These are phyloP conservation scores for Phytophthora kernoviae DNA, from an alignment of 352 stramenopile genomes.

Conservation along the genomic window DNA sequence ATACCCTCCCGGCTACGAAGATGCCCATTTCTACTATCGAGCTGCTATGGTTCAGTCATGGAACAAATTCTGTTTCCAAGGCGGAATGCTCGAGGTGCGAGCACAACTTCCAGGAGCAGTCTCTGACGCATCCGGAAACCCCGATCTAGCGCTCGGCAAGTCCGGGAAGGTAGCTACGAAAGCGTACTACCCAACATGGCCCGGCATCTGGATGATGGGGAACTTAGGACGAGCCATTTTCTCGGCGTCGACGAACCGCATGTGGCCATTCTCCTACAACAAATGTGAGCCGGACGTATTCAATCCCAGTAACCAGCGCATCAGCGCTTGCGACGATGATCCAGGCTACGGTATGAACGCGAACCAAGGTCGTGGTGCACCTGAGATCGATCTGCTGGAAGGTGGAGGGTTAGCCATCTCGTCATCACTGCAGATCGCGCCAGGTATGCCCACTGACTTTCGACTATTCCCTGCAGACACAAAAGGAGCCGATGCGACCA, in stretches of 20 bases:
- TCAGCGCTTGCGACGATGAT: slow-evolving; percentile 82
- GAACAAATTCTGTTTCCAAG: slow-evolving; percentile 95
- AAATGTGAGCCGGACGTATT: slow-evolving; percentile 74
- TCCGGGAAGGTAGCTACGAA: slow-evolving; percentile 52
- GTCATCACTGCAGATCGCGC: slow-evolving; percentile 89
- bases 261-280: slow-evolving; percentile 95
- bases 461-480: slow-evolving; percentile 55
- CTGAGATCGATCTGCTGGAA: slow-evolving; percentile 95
- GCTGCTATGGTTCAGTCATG: slow-evolving; percentile 90
- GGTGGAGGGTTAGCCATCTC: slow-evolving; percentile 81
- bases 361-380: slow-evolving; percentile 81
- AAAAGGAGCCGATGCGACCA: slow-evolving; percentile 21
- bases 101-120: slow-evolving; percentile 89
- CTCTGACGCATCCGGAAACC: slow-evolving; percentile 51
- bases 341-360: slow-evolving; percentile 91
- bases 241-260: slow-evolving; percentile 86
- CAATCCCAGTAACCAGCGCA: slow-evolving; percentile 43
- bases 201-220: slow-evolving; percentile 94
- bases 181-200: slow-evolving; percentile 82
- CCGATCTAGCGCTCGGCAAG: slow-evolving; percentile 41
- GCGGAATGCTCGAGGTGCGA: slow-evolving; percentile 89
- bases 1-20: slow-evolving; percentile 50
- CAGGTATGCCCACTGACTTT: slow-evolving; percentile 66
- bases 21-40: slow-evolving; percentile 48
- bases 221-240: slow-evolving; percentile 94